Evolutionary conservation across 129 eudicot species (phyloP).

Genomic region (Sambucus nigra): DNA sequence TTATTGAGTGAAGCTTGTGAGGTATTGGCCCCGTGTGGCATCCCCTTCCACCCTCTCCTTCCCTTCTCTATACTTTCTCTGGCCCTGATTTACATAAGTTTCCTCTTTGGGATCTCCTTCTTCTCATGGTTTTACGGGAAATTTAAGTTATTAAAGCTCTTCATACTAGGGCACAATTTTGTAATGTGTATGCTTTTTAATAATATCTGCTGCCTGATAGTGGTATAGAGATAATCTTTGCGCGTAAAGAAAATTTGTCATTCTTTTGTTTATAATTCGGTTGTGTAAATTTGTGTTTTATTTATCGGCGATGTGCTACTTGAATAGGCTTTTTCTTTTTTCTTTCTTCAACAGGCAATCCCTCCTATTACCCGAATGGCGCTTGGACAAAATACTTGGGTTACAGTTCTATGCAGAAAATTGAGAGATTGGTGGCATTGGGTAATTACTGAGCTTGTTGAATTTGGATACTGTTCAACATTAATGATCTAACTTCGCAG

Average conservation of each 20-base stretch:
- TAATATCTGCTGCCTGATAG: neutral
- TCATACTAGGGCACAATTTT: neutral
- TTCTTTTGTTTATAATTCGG: neutral
- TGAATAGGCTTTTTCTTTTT: neutral
- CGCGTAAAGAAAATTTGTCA: neutral
- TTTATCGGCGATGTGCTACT: neutral
- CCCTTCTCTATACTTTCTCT: too few species aligned
- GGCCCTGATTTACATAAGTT: too few species aligned
- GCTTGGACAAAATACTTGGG: slow-evolving; percentile 83
- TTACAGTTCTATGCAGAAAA: slow-evolving; percentile 88
- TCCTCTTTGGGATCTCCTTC: too few species aligned
- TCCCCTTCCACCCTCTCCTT: too few species aligned
- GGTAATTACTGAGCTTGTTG: slow-evolving; percentile 33
- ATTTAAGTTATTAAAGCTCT: neutral
- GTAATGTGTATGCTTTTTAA: neutral
- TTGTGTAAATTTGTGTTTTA: neutral
- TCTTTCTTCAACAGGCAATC: slow-evolving; percentile 48
- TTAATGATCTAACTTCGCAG: neutral
- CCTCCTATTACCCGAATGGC: slow-evolving; percentile 95
- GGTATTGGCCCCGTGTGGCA: too few species aligned
- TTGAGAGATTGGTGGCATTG: slow-evolving; percentile 99
- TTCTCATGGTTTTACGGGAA: neutral
- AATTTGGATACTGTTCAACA: neutral
- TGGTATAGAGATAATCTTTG: too few species aligned
- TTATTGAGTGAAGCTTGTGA: too few species aligned